Base-by-base conservation (phyloP, 768 basidiomycete species). In the Agaricus subrufescens region DNA sequence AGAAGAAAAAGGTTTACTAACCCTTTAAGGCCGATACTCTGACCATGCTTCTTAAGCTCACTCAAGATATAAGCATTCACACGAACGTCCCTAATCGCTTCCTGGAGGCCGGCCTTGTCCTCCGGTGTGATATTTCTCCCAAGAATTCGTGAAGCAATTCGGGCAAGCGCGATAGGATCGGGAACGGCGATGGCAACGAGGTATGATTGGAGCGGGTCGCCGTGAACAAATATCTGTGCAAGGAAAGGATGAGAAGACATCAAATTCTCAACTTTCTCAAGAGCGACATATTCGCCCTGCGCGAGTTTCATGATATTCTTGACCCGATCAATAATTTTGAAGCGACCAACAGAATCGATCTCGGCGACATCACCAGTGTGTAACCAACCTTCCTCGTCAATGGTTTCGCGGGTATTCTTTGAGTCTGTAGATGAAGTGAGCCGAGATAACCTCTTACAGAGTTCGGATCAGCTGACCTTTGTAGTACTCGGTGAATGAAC, bases 221-320 rank as follows among this genome's bases (percentile, higher is more conserved):
- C 97, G 65, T 99, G 88, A 43, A 98, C 86, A 67, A 87, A 93
- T 56, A 96, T 77, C 65, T 94, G 88, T 40, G 82, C 78, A 52
- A 91, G 81, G 42, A 91, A 65, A 4, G 91, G 85, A 45, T 80
- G 81, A 52, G 84, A 74, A 60, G 77, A 78, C 67, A 93, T 94
- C 52, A 82, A 63, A 65, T 89, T 90, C 72, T 98, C 95, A 50
- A 97, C 79, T 73, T 94, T 97, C 73, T 99, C 96, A 47, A 98
- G 78, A 40, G 96, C 96, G 52, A 99, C 95, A 67, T 98, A 99
- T 74, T 99, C 96, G 58, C 96, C 97, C 71, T 99, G 97, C 9
- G 90, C 78, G 46, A 99, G 89, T 73, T 99, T 99, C 89, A 98
- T 92, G 69, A 99, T 94, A 71, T 99, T 99, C 91, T 99, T 99